These are phyloP conservation scores for Solidago caesia DNA, from an alignment of 129 eudicot genomes.

Conservation along the genomic window DNA sequence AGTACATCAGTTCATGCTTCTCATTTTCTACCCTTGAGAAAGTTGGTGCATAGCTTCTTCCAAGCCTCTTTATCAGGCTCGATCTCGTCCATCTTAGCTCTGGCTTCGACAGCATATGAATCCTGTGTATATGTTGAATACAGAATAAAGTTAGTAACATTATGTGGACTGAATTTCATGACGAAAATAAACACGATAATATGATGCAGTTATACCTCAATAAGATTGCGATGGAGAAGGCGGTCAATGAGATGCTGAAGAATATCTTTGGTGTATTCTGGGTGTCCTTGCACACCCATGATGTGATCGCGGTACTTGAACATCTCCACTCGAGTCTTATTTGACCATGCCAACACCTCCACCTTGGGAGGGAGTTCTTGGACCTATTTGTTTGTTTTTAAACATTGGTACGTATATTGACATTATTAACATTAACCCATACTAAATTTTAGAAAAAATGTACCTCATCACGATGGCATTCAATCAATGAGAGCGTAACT, in stretches of 20 bases:
- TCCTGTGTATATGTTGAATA: slow-evolving; percentile 31
- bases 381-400: slow-evolving; percentile 32
- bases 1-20: neutral
- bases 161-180: too few species aligned
- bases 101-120: slow-evolving; percentile 43
- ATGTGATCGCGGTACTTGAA: slow-evolving; percentile 67
- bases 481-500: slow-evolving; percentile 42
- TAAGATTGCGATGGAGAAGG: slow-evolving; percentile 46
- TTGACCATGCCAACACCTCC: slow-evolving; percentile 71
- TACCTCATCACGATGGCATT: slow-evolving; percentile 82
- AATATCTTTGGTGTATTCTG: slow-evolving; percentile 76
- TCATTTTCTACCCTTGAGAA: slow-evolving; percentile 59
- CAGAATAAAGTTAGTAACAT: neutral
- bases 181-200: too few species aligned
- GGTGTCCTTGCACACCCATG: slow-evolving; percentile 91
- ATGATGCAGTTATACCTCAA: slow-evolving; percentile 34
- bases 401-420: neutral
- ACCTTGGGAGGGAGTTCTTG: slow-evolving; percentile 67
- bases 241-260: slow-evolving; percentile 68
- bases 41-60: slow-evolving; percentile 66
- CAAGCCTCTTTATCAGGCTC: slow-evolving; percentile 66
- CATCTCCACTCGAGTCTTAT: slow-evolving; percentile 67
- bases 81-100: slow-evolving; percentile 32
- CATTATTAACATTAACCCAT: too few species aligned
- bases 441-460: neutral